Percentiles rank a stretch among this genome's conserved stretches.
Evolutionary conservation across 208 protist genomes (phyloP).

Genomic region (Tritrichomonas foetus): DNA sequence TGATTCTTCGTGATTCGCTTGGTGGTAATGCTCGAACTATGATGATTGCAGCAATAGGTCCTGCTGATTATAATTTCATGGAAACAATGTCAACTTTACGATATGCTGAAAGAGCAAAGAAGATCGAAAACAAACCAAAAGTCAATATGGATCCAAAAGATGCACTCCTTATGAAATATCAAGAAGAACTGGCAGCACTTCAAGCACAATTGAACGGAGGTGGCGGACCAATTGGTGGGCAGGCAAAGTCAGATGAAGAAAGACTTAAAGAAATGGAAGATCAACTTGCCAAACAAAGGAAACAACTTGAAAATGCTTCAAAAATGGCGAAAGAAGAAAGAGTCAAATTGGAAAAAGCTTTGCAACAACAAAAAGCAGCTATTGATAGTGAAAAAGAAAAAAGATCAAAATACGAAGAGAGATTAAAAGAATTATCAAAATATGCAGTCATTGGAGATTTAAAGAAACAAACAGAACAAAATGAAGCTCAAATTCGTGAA

Average conservation of each 20-base stretch:
- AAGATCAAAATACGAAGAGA: background rate
- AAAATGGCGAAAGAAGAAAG: background rate
- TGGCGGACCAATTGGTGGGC: background rate
- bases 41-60: constrained; percentile 60
- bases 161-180: background rate
- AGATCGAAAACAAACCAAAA: constrained; percentile 56
- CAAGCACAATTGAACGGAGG: background rate
- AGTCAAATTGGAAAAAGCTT: background rate
- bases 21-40: constrained; percentile 44
- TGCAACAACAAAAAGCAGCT: background rate
- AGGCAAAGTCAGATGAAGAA: background rate
- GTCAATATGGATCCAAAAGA: constrained; percentile 52
- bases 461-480: background rate
- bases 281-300: background rate
- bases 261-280: background rate
- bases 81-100: constrained; percentile 56
- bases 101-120: constrained; percentile 56
- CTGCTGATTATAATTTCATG: constrained; percentile 55
- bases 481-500: background rate
- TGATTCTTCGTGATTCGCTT: constrained; percentile 45
- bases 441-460: background rate
- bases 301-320: background rate
- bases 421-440: background rate
- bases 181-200: background rate
- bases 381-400: background rate